phyloP scores from a whole-genome alignment of 768 basidiomycete species.

The Strobilomyces confusus region DNA sequence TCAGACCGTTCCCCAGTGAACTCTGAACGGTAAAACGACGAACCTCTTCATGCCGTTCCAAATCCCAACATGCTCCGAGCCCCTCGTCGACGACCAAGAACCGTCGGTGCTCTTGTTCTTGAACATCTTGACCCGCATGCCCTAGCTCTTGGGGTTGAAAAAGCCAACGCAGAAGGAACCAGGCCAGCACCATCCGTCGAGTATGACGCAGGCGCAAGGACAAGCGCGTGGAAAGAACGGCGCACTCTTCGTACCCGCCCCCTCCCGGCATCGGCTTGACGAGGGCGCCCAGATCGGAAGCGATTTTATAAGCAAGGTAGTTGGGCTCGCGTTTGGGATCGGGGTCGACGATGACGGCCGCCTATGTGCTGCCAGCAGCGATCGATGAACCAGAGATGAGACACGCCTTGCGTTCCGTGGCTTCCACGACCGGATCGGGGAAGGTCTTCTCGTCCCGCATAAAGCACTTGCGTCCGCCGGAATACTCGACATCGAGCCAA shows the following conservation, averaged over 20 bases:
- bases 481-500: conserved; percentile 97
- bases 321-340: conserved; percentile 80
- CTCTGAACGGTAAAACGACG: conserved; percentile 4
- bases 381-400: background rate
- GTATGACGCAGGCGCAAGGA: background rate
- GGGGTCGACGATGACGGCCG: conserved; percentile 97
- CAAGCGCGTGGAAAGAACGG: background rate
- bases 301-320: conserved; percentile 83
- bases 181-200: conserved; percentile 83
- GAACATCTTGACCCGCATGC: conserved; percentile 88
- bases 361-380: conserved; percentile 45
- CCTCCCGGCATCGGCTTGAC: conserved; percentile 78
- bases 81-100: conserved; percentile 73
- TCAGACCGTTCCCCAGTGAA: background rate
- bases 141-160: conserved; percentile 87
- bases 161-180: conserved; percentile 97
- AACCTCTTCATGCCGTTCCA: conserved; percentile 99
- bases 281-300: conserved; percentile 74
- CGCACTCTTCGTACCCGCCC: conserved; percentile 82
- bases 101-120: conserved; percentile 50
- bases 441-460: conserved; percentile 93
- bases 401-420: conserved; percentile 74
- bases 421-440: conserved; percentile 91
- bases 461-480: conserved; percentile 93
- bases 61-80: conserved; percentile 81